These are phyloP conservation scores for Colletotrichum godetiae DNA, from an alignment of 2,329 filamentous ascomycete genomes.

Conservation along the genomic window DNA sequence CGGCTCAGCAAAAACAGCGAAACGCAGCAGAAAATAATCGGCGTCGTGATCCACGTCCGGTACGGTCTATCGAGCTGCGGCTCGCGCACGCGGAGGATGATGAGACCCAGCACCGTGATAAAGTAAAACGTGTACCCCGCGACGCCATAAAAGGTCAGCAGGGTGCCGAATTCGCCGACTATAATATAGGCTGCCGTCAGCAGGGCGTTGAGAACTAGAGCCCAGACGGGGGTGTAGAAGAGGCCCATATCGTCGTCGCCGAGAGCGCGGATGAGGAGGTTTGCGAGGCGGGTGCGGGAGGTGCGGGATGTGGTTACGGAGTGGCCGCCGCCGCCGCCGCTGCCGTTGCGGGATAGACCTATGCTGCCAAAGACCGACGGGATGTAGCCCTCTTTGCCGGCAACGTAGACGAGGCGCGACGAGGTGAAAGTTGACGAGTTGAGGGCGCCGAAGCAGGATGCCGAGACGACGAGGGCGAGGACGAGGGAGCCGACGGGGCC, in stretches of 20 bases:
- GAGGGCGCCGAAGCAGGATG: constrained; percentile 92
- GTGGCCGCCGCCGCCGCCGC: constrained; percentile 39
- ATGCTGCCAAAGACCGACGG: constrained; percentile 86
- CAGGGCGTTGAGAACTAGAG: constrained; percentile 82
- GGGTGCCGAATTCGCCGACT: constrained; percentile 89
- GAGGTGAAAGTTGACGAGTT: constrained; percentile 96
- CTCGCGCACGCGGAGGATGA: constrained; percentile 88
- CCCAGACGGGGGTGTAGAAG: constrained; percentile 94
- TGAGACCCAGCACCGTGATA: constrained; percentile 90
- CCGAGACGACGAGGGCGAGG: constrained; percentile 88
- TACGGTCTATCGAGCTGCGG: constrained; percentile 91
- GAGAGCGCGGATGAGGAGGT: constrained; percentile 69
- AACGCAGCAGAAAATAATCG: constrained; percentile 98
- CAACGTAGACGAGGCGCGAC: constrained; percentile 90
- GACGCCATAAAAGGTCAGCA: constrained; percentile 97
- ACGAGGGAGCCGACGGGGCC: constrained; percentile 84
- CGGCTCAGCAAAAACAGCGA: constrained; percentile 90
- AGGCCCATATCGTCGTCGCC: constrained; percentile 84
- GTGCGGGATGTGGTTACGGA: constrained; percentile 57
- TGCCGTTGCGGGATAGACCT: constrained; percentile 66
- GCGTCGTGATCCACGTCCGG: constrained; percentile 95
- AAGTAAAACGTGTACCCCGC: constrained; percentile 99
- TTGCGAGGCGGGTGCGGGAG: constrained; percentile 67
- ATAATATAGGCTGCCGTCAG: constrained; percentile 83
- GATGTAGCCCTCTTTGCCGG: constrained; percentile 94